Conservation (phyloP, 345 rosid species). For the Mallotus nudiflorus region DNA sequence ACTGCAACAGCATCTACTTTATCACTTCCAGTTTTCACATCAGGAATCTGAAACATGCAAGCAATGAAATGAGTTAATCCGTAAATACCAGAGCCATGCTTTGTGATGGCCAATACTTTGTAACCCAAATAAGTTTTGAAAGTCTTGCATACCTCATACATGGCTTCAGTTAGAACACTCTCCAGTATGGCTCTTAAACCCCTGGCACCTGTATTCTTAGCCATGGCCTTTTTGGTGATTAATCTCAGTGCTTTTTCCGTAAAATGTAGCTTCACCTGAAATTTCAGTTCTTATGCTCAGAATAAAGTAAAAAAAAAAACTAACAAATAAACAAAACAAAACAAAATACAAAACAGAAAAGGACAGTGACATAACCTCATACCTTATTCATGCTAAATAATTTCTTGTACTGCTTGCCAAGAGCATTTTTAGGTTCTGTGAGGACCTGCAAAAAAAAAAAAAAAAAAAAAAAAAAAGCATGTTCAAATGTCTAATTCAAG, state of each 20-base stretch:
- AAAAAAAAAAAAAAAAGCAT: not conserved
- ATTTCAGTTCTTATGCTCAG: slow-evolving; percentile 6
- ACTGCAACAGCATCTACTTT: slow-evolving; percentile 80
- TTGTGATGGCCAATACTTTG: not conserved
- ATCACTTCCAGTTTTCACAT: slow-evolving; percentile 55
- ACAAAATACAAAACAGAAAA: not conserved
- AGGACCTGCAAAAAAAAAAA: slow-evolving; percentile 55
- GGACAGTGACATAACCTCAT: slow-evolving; percentile 19
- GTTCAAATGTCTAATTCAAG: not conserved
- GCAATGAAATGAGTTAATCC: not conserved
- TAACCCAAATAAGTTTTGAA: not conserved
- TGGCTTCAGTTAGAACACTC: slow-evolving; percentile 85
- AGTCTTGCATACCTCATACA: slow-evolving; percentile 76
- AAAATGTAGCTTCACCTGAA: slow-evolving; percentile 87
- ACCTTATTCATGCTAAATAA: slow-evolving; percentile 89
- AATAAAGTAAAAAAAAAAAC: not conserved
- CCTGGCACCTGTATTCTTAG: slow-evolving; percentile 93
- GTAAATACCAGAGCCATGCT: not conserved
- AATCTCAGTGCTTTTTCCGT: slow-evolving; percentile 74
- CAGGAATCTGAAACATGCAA: slow-evolving; percentile 73
- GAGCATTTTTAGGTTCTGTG: slow-evolving; percentile 87
- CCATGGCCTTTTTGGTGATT: slow-evolving; percentile 82
- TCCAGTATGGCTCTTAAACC: slow-evolving; percentile 88
- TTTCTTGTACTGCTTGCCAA: slow-evolving; percentile 93
- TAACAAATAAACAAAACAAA: not conserved